These are phyloP conservation scores for Exophiala spinifera DNA, from an alignment of 2,329 filamentous ascomycete species.

Conservation along the genomic window DNA sequence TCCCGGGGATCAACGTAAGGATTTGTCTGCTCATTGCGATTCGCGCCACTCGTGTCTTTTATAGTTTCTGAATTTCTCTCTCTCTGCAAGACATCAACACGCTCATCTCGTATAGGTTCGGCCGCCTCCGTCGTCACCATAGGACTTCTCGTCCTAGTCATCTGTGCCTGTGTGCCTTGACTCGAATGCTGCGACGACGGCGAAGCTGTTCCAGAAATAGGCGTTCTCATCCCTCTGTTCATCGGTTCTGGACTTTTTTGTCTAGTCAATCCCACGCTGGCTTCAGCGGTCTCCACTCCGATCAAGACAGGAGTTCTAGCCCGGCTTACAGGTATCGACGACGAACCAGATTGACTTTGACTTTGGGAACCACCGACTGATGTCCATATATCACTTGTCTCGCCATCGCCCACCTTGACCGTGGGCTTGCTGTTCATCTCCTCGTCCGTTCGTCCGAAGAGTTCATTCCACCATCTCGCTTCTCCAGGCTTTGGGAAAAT, in stretches of 20 bases:
- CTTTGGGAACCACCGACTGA: constrained; percentile 9
- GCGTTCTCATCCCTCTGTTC: constrained; percentile 1
- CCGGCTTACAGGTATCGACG: constrained; percentile 27
- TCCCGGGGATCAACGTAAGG: too few species aligned
- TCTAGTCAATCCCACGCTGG: constrained; percentile 49
- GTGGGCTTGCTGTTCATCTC: constrained; percentile 71
- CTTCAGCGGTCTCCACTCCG: constrained; percentile 58
- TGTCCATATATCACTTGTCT: constrained; percentile 20
- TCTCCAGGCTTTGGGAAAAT: constrained; percentile 75
- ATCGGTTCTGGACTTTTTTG: constrained; percentile 10
- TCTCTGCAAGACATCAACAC: too few species aligned
- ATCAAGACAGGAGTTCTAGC: constrained; percentile 54
- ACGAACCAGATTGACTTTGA: constrained; percentile 6
- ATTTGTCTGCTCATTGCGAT: too few species aligned
- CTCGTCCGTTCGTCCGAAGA: constrained; percentile 79
- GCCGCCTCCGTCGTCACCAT: neutral
- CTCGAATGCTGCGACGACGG: neutral
- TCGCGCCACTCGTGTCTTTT: too few species aligned
- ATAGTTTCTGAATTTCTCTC: too few species aligned
- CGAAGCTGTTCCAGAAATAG: constrained; percentile 1
- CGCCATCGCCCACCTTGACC: constrained; percentile 9
- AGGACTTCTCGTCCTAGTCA: neutral
- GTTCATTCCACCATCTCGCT: constrained; percentile 89
- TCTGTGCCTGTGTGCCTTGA: too few species aligned
- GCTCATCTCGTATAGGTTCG: neutral